Evolutionary conservation across 148 eudicot genomes (phyloP), one percentile per base, ranked within the genome.

Genomic region (Pharnaceum exiguum): DNA sequence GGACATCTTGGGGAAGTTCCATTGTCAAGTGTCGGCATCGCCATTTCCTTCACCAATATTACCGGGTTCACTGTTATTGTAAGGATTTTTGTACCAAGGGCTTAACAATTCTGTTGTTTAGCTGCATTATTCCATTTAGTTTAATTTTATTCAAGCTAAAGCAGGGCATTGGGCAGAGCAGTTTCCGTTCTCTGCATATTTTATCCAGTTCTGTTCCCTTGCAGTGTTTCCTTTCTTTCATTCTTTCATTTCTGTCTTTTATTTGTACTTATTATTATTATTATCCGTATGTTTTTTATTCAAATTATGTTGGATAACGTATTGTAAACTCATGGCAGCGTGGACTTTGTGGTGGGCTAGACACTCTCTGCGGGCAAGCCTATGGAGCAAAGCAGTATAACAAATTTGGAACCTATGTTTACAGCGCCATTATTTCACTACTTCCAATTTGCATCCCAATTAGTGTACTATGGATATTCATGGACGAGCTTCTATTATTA

Each of bases 281-380:
- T 19, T 11, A 1, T 4, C 13, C 2, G 3, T 50, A 3, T 42
- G 13, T 49, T 53, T 35, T 57, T 59, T 35, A 7, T 69, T 5
- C 3, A 19, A 45, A 7, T 32, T 0, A 10, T 9, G n/a, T 10
- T 15, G 16, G n/a, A 38, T 22, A 1, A 22, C 24, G 4, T 0
- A 11, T 25, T 8, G 1, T 39, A 13, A 5, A 57, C 17, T 7
- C 8, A 39, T 58, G 51, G 44, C 69, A 80, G 85, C 46, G 74
- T 26, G 85, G 85, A 27, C 54, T 80, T 69, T 68, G 74, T 28
- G 61, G 85, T 47, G 85, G 76, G 10, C 59, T 80, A 48, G 85
- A 80, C 9, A 80, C 85, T 10, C 55, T 80, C 26, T 71, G 85
- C 53, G 85, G 82, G 24, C 85, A 80, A 73, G 82, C 85, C 2